Conservation (phyloP, 2,329 filamentous ascomycete genomes). For the Mycogone perniciosa region DNA sequence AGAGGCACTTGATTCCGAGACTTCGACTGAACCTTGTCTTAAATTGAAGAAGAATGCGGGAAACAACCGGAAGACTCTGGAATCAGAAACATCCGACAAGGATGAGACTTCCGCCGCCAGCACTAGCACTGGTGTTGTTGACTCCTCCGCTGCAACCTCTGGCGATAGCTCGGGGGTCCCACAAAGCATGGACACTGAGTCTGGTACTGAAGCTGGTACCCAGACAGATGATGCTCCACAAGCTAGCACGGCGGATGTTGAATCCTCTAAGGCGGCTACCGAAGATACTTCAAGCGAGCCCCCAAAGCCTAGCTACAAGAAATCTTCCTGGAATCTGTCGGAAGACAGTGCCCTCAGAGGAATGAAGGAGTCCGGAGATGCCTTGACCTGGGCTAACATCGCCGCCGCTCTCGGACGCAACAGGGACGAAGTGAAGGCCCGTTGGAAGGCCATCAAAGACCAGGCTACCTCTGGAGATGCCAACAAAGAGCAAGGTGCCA, state of each 20-base stretch:
- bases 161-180: neutral
- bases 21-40: neutral
- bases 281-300: neutral
- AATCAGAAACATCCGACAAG: constrained; percentile 2
- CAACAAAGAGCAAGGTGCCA: constrained; percentile 3
- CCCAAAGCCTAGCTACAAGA: neutral
- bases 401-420: constrained; percentile 19
- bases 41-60: neutral
- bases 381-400: constrained; percentile 27
- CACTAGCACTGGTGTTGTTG: neutral
- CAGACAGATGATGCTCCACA: neutral
- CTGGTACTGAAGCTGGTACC: neutral
- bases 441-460: constrained; percentile 29
- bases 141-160: neutral
- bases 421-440: constrained; percentile 25
- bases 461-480: constrained; percentile 2
- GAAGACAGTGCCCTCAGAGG: constrained; percentile 28
- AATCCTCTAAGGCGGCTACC: neutral
- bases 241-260: constrained; percentile 2
- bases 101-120: constrained; percentile 6
- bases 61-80: neutral
- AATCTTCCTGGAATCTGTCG: constrained; percentile 26
- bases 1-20: neutral
- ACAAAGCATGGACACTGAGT: too few species aligned
- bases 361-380: constrained; percentile 27